Percentiles rank a stretch among this genome's conserved stretches.
These are phyloP conservation scores for Tylopilus subfusipes DNA, from an alignment of 768 basidiomycete genomes.

Conservation along the genomic window DNA sequence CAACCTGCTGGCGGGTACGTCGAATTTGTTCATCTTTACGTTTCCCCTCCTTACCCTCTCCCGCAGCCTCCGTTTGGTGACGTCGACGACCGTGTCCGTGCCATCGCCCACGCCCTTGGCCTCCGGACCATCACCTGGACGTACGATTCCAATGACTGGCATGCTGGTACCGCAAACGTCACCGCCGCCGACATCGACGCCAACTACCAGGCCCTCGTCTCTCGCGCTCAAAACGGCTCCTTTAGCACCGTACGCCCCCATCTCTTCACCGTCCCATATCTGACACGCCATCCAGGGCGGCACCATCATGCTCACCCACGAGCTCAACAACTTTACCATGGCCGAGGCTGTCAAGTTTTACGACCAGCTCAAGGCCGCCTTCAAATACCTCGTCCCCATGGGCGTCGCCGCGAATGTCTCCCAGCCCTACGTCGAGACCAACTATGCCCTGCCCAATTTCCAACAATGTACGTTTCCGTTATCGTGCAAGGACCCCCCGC, in stretches of 20 bases:
- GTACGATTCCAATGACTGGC: slow-evolving; percentile 73
- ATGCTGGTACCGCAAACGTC: slow-evolving; percentile 45
- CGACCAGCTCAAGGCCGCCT: slow-evolving; percentile 40
- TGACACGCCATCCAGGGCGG: not conserved
- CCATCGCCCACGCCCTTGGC: slow-evolving; percentile 63
- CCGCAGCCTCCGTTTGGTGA: slow-evolving; percentile 61
- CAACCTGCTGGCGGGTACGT: slow-evolving; percentile 58
- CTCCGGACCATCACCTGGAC: slow-evolving; percentile 73
- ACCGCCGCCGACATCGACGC: slow-evolving; percentile 44
- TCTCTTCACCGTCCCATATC: not conserved
- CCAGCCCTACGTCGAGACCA: slow-evolving; percentile 50
- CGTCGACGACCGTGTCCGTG: slow-evolving; percentile 72
- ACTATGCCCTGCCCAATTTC: slow-evolving; percentile 41
- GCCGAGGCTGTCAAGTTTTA: slow-evolving; percentile 53
- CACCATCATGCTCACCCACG: slow-evolving; percentile 49
- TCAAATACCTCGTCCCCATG: slow-evolving; percentile 50
- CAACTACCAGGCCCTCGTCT: slow-evolving; percentile 54
- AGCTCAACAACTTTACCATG: slow-evolving; percentile 62
- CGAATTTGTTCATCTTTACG: not conserved
- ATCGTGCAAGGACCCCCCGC: not conserved
- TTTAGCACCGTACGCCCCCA: slow-evolving; percentile 35
- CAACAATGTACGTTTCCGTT: slow-evolving; percentile 37
- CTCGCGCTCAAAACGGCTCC: slow-evolving; percentile 40
- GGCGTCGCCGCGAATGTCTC: slow-evolving; percentile 49
- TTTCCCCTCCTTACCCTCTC: not conserved